Conservation (phyloP, 2,329 filamentous ascomycete species). For the Fusarium miscanthi region DNA sequence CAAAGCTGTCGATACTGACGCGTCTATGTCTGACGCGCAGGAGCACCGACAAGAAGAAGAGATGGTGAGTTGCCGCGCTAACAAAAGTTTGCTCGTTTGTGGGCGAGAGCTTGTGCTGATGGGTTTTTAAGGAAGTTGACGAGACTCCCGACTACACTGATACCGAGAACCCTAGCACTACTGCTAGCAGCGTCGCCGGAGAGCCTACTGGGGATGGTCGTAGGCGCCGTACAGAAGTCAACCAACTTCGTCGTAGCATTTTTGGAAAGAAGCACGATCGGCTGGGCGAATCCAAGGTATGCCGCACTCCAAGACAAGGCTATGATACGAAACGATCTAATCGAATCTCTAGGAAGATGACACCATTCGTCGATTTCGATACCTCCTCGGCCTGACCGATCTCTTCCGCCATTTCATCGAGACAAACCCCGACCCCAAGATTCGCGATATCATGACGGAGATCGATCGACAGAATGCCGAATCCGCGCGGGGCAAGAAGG, state of each 20-base stretch:
- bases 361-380: constrained; percentile 92
- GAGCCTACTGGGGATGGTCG: constrained; percentile 80
- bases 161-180: constrained; percentile 74
- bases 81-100: background rate
- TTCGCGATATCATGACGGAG: constrained; percentile 91
- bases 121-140: constrained; percentile 63
- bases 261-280: constrained; percentile 95
- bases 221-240: constrained; percentile 86
- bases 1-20: constrained; percentile 67
- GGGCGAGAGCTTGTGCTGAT: constrained; percentile 25
- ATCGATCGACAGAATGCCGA: constrained; percentile 94
- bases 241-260: constrained; percentile 89
- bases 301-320: constrained; percentile 5
- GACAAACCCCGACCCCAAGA: constrained; percentile 93
- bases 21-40: constrained; percentile 71
- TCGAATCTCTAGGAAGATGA: constrained; percentile 79
- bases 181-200: constrained; percentile 86
- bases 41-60: constrained; percentile 59
- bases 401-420: constrained; percentile 99
- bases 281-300: constrained; percentile 90
- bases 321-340: constrained; percentile 17
- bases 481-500: constrained; percentile 76
- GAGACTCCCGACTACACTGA: constrained; percentile 75
- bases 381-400: constrained; percentile 93
- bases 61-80: constrained; percentile 56